Base-by-base conservation (phyloP, 345 rosid species). In the Hibiscus syriacus region DNA sequence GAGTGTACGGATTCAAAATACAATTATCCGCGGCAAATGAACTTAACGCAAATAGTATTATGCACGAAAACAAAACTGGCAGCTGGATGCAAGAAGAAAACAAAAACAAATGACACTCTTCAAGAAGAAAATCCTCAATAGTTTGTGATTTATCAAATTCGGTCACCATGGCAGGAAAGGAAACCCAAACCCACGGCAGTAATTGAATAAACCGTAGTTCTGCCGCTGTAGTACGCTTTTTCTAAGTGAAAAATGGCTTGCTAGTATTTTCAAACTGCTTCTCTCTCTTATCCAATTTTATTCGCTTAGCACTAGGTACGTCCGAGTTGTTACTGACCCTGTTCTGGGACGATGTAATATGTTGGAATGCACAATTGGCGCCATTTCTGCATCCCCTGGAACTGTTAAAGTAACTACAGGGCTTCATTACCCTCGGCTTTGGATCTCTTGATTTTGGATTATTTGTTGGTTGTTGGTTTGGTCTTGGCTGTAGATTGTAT, bases 341-440 rank as follows among this genome's bases (percentile, higher is more conserved):
- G 57, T 78, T 89, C 76, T 80, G 92, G 17, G 82, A 46, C 14
- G 90, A 64, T 36, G 82, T 27, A 46, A 91, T 96, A 34, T 94
- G 99, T 79, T 89, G 97, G 79, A 72, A 94, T 1, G 79, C 73
- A 71, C 98, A 93, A 52, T 83, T 90, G 61, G 87, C 88, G 60
- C 96, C 98, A 67, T 91, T 77, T 59, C 96, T 80, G 73, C 99
- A 94, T 25, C 99, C 99, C 78, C 95, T 84, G 32, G 95, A 56
- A 65, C 83, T 94, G 79, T 94, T 94, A 75, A 84, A 94, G 80
- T 85, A 94, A 69, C 85, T 71, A 81, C 99, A 94, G 10, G 97
- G 95, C 83, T 83, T 94, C 95, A 85, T 89, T 61, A 86, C 80
- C 87, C n/a, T n/a, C n/a, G n/a, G n/a, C n/a, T n/a, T n/a, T n/a